Evolutionary conservation across 1,139 yeast species (phyloP).

Genomic region (Sugiyamaella sp.): DNA sequence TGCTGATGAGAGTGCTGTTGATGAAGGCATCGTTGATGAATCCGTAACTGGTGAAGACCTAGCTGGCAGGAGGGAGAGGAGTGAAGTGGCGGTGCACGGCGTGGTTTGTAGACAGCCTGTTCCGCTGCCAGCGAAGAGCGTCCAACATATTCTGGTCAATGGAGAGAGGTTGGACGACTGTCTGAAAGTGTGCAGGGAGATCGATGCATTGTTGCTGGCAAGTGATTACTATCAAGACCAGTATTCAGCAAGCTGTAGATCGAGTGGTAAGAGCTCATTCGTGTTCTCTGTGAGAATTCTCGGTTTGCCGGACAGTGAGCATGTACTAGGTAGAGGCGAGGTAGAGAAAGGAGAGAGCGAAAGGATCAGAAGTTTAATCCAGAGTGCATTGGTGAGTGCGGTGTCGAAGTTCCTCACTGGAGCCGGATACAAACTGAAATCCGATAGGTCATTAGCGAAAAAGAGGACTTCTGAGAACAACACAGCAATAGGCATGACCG

Average conservation of each 20-base stretch:
- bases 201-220: background rate
- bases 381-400: background rate
- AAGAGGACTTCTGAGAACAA: background rate
- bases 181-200: conserved; percentile 1
- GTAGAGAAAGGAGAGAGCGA: no score
- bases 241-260: conserved; percentile 16
- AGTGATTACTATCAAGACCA: conserved; percentile 2
- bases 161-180: conserved; percentile 36
- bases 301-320: background rate
- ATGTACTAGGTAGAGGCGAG: no score
- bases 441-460: background rate
- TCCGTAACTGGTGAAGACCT: no score
- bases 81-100: conserved; percentile 35
- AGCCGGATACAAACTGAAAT: background rate
- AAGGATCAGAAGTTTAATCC: background rate
- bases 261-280: conserved; percentile 10
- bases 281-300: conserved; percentile 21
- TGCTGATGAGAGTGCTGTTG: conserved; percentile 30
- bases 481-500: background rate
- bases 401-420: background rate
- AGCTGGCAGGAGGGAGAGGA: no score
- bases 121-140: conserved; percentile 40
- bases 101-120: conserved; percentile 41
- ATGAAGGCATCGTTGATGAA: no score
- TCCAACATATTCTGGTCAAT: conserved; percentile 56